Conservation (phyloP, 2,329 filamentous ascomycete genomes). For the Sclerotinia nivalis region DNA sequence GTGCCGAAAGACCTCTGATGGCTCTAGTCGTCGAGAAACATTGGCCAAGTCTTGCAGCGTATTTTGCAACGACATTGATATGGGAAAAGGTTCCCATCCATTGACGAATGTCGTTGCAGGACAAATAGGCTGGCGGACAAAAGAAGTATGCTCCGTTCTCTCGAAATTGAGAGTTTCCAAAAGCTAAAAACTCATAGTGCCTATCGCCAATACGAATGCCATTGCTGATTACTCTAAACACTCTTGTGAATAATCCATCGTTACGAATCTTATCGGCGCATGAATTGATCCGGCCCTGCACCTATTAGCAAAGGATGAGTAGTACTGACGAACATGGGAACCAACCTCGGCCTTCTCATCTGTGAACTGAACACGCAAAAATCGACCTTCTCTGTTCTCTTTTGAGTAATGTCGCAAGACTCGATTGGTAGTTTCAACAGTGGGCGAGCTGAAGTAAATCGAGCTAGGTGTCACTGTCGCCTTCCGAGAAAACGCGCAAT, state of each 20-base stretch:
- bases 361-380: slow-evolving; percentile 85
- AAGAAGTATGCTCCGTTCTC: slow-evolving; percentile 95
- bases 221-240: slow-evolving; percentile 69
- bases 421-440: slow-evolving; percentile 83
- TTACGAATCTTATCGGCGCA: slow-evolving; percentile 53
- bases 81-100: slow-evolving; percentile 87
- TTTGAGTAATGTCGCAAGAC: slow-evolving; percentile 70
- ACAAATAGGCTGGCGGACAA: slow-evolving; percentile 64
- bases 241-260: slow-evolving; percentile 71
- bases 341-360: slow-evolving; percentile 63
- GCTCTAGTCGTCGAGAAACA: slow-evolving; percentile 92
- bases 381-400: slow-evolving; percentile 67
- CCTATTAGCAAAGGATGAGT: slow-evolving; percentile 27
- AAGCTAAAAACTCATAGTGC: slow-evolving; percentile 86
- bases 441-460: slow-evolving; percentile 74
- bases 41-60: slow-evolving; percentile 85
- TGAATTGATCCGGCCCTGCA: slow-evolving; percentile 60
- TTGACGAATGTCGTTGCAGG: slow-evolving; percentile 72
- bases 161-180: slow-evolving; percentile 91
- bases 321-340: neutral
- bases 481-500: slow-evolving; percentile 75
- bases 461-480: slow-evolving; percentile 82
- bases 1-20: slow-evolving; percentile 62
- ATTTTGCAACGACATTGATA: slow-evolving; percentile 84
- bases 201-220: slow-evolving; percentile 83